Conservation (phyloP, 2,329 filamentous ascomycete species). For the Hypoxylon sp. region DNA sequence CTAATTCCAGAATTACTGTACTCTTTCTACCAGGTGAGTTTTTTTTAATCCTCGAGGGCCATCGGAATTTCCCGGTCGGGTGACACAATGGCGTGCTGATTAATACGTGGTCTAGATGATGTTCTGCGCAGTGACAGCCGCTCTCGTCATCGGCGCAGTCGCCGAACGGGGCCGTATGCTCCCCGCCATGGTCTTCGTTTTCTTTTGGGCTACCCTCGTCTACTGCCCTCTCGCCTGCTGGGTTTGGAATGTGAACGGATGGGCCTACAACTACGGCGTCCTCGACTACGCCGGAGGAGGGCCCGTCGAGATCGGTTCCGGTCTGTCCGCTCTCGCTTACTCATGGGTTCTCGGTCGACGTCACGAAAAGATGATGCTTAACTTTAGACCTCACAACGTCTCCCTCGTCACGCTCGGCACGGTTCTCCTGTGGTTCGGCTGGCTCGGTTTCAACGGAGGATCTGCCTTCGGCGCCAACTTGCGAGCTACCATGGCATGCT, state of each 20-base stretch:
- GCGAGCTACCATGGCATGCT: conserved; percentile 95
- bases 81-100: conserved; percentile 28
- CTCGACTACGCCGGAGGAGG: conserved; percentile 97
- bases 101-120: conserved; percentile 76
- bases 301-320: conserved; percentile 96
- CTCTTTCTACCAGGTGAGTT: conserved; percentile 87
- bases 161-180: conserved; percentile 94
- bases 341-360: conserved; percentile 95
- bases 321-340: conserved; percentile 93
- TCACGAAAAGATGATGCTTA: conserved; percentile 99
- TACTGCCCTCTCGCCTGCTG: conserved; percentile 98
- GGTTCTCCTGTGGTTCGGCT: conserved; percentile 97
- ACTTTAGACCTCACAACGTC: conserved; percentile 99
- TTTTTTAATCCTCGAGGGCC: conserved; percentile 3
- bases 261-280: conserved; percentile 91
- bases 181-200: conserved; percentile 94
- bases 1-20: conserved; percentile 92
- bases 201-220: conserved; percentile 96
- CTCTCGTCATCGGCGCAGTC: conserved; percentile 91
- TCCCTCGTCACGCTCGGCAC: conserved; percentile 97
- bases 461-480: conserved; percentile 95
- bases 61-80: neutral
- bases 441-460: conserved; percentile 98
- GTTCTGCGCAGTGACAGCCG: conserved; percentile 94
- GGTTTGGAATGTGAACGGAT: conserved; percentile 96